Evolutionary conservation across 2,329 filamentous ascomycete species (phyloP).

Genomic region (Bipolaris zeicola): DNA sequence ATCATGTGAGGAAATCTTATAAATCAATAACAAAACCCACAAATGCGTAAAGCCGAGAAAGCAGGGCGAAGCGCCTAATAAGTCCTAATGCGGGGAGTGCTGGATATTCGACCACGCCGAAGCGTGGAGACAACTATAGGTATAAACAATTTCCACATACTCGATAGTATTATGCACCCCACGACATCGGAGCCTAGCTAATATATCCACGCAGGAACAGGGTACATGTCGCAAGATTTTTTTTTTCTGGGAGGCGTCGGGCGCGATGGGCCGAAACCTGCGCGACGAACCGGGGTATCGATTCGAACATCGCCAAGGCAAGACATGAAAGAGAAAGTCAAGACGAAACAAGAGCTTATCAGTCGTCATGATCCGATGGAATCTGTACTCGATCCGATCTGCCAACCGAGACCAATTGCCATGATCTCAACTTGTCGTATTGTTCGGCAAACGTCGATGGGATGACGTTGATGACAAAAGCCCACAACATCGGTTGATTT

Average conservation of each 20-base stretch:
- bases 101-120: background rate
- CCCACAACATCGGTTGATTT: constrained; percentile 14
- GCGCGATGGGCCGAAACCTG: constrained; percentile 14
- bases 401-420: background rate
- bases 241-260: constrained; percentile 12
- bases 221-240: constrained; percentile 11
- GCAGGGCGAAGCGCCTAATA: background rate
- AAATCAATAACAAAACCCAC: background rate
- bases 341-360: constrained; percentile 3
- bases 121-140: constrained; percentile 3
- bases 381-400: background rate
- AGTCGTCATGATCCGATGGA: background rate
- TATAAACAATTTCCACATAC: constrained; percentile 9
- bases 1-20: background rate
- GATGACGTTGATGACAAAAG: constrained; percentile 28
- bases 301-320: constrained; percentile 10
- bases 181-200: constrained; percentile 11
- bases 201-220: constrained; percentile 5
- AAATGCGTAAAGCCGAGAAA: background rate
- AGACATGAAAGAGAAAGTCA: constrained; percentile 15
- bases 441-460: constrained; percentile 9
- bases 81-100: constrained; percentile 3
- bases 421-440: constrained; percentile 8
- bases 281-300: constrained; percentile 19
- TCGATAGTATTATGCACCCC: background rate